Conservation (phyloP, 345 rosid species). For the Populus nigra region DNA sequence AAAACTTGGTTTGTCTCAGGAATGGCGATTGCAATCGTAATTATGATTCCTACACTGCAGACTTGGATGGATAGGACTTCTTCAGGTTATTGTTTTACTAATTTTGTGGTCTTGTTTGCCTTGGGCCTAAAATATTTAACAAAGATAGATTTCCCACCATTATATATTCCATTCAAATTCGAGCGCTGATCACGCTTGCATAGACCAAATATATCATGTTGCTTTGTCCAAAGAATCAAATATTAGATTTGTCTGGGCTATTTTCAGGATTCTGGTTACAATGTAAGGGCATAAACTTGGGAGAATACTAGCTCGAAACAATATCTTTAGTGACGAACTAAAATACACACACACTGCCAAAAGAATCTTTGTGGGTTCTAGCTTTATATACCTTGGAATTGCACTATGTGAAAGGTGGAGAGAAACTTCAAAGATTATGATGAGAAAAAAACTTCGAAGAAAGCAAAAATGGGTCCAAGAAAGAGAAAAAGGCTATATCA, state of each 20-base stretch:
- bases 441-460: not conserved
- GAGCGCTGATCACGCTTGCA: not conserved
- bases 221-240: not conserved
- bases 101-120: not conserved
- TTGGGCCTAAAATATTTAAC: not conserved
- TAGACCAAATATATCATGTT: not conserved
- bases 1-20: not conserved
- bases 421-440: conserved; percentile 3
- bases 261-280: conserved; percentile 28
- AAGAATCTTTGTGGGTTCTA: conserved; percentile 34
- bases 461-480: conserved; percentile 42
- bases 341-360: conserved; percentile 4
- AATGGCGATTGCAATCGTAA: not conserved
- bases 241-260: not conserved
- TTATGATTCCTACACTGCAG: not conserved
- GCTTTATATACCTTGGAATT: conserved; percentile 25
- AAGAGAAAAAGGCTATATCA: conserved; percentile 47
- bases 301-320: conserved; percentile 19
- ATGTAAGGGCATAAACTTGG: conserved; percentile 24
- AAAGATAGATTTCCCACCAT: not conserved
- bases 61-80: not conserved
- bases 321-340: conserved; percentile 12
- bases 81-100: not conserved
- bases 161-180: not conserved
- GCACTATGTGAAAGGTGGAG: conserved; percentile 19